These are phyloP conservation scores for Physcomitrellopsis africana DNA, from an alignment of 225 moss, liverwort and hornwort genomes.

Conservation along the genomic window DNA sequence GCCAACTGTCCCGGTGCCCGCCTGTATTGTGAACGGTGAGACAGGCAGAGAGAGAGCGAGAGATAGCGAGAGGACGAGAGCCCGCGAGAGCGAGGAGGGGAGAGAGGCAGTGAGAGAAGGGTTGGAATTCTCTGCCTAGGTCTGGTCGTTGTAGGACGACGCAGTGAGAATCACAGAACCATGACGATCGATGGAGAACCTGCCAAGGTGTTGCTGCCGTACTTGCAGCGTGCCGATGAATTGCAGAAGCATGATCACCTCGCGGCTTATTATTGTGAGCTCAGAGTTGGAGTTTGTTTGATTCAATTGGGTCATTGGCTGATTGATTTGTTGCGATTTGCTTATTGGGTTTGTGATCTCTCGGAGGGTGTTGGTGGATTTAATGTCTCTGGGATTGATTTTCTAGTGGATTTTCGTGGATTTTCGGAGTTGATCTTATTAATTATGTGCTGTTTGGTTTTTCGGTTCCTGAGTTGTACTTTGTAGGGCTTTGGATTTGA, in stretches of 20 bases:
- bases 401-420: background rate
- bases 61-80: too few relatives aligned
- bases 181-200: slow-evolving; percentile 84
- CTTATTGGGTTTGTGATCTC: too few relatives aligned
- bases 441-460: slow-evolving; percentile 8
- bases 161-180: background rate
- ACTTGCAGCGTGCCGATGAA: slow-evolving; percentile 96
- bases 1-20: too few relatives aligned
- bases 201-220: slow-evolving; percentile 86
- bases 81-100: too few relatives aligned
- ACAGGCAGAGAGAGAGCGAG: too few relatives aligned
- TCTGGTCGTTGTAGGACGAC: too few relatives aligned
- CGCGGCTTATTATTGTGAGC: slow-evolving; percentile 95
- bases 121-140: too few relatives aligned
- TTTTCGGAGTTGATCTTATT: background rate
- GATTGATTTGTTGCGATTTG: background rate
- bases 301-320: background rate
- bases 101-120: too few relatives aligned
- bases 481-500: slow-evolving; percentile 37
- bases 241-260: slow-evolving; percentile 97
- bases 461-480: slow-evolving; percentile 4
- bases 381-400: slow-evolving; percentile 6
- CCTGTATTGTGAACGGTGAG: too few relatives aligned
- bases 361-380: too few relatives aligned
- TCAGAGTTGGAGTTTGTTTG: background rate